Percentiles rank a stretch among this genome's conserved stretches.
These are phyloP conservation scores for Hypoxylon trugodes DNA, from an alignment of 495 filamentous ascomycete genomes.

Conservation along the genomic window DNA sequence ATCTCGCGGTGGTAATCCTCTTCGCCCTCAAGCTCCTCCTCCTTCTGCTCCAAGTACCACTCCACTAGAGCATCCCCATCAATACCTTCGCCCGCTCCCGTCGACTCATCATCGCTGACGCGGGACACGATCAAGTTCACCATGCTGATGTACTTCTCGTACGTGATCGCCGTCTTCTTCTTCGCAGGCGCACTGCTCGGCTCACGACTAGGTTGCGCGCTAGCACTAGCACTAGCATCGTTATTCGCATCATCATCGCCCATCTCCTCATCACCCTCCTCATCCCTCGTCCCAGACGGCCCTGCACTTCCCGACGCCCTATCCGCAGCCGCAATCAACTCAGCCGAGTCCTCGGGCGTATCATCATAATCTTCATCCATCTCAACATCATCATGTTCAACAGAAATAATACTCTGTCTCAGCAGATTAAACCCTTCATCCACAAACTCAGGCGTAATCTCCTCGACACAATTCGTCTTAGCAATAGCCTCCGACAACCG, in stretches of 20 bases:
- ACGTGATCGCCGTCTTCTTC: conserved; percentile 87
- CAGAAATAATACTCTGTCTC: conserved; percentile 92
- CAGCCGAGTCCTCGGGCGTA: conserved; percentile 45
- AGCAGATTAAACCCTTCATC: conserved; percentile 90
- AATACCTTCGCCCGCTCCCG: conserved; percentile 81
- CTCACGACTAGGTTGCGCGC: conserved; percentile 43
- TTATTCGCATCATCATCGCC: conserved; percentile 55
- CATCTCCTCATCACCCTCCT: conserved; percentile 78
- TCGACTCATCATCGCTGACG: conserved; percentile 76
- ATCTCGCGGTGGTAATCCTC: conserved; percentile 83
- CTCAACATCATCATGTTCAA: conserved; percentile 98
- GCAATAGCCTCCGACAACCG: conserved; percentile 94
- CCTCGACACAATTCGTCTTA: conserved; percentile 95
- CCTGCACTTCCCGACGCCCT: conserved; percentile 34
- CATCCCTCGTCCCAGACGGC: conserved; percentile 49
- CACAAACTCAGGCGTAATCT: conserved; percentile 85
- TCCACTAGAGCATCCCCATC: conserved; percentile 84
- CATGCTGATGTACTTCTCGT: conserved; percentile 93
- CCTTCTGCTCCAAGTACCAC: conserved; percentile 96
- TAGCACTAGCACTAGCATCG: conserved; percentile 10
- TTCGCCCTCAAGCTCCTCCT: conserved; percentile 79
- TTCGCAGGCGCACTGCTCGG: conserved; percentile 51
- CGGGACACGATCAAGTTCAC: conserved; percentile 82
- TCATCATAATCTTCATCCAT: conserved; percentile 82
- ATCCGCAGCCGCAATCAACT: conserved; percentile 50